Evolutionary conservation across 1,284 basidiomycete genomes (phyloP), one percentile per base, ranked within the genome.

Genomic region (Laetiporus sulphureus): DNA sequence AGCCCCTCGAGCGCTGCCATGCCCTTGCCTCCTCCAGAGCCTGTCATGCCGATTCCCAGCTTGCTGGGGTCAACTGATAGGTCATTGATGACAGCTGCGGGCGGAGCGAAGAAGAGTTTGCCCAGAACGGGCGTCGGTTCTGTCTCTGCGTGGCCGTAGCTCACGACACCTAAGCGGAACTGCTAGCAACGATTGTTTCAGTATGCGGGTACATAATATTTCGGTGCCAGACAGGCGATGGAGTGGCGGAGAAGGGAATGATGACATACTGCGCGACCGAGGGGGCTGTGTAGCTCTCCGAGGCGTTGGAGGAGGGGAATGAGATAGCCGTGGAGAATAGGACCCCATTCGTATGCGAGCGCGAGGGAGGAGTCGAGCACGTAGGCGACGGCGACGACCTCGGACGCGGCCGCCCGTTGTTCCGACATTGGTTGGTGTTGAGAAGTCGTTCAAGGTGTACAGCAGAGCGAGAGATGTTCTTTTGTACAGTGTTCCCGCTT

Each of bases 1-100:
- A 85, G 61, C 2, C 79, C 84, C 44, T 88, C 84, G 4, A 88
- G 59, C 3, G 77, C 78, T 19, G 81, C 79, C 72, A 84, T 71
- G 1, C 83, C 83, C 39, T 62, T 36, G n/a, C 61, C 36, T 48
- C 58, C 71, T 18, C 72, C 72, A 2, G 67, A 67, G 22, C 68
- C 68, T 2, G 76, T 75, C 39, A 68, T 61, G 1, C 82, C 81
- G 18, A 84, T 66, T 1, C 77, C 78, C 10, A 82, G 59, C 19
- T 66, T 66, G 6, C 53, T 50, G 3, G 67, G 66, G 1, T 72
- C 63, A n/a, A 75, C 69, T 24, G 63, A 64, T 47, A 84, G 62
- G 33, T 74, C 68, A 44, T 64, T 69, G 4, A 64, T 53, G 19
- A 77, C 58, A 8, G 52, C 41, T 5, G 49, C 45, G 18, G 66